Percentiles rank a stretch among this genome's conserved stretches.
Conservation (phyloP, 352 stramenopile species). For the Pythium rishiriense region DNA sequence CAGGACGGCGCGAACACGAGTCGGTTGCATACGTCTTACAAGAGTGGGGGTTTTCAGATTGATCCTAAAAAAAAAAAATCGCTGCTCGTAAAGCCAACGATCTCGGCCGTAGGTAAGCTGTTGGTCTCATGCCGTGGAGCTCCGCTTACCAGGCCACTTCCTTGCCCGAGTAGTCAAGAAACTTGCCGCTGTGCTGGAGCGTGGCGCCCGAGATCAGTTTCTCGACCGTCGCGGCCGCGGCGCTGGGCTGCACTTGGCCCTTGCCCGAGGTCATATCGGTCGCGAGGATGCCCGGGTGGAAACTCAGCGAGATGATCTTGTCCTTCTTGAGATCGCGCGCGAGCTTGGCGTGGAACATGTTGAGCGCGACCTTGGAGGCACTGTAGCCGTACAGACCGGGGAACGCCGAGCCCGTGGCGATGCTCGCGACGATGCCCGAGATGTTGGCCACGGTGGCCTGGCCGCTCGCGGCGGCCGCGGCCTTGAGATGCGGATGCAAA, state of each 20-base stretch:
- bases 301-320: conserved; percentile 16
- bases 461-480: conserved; percentile 7
- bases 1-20: too few species aligned
- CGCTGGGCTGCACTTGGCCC: conserved; percentile 17
- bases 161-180: conserved; percentile 19
- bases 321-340: conserved; percentile 28
- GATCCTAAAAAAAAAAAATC: background rate
- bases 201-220: conserved; percentile 15
- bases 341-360: conserved; percentile 36
- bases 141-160: conserved; percentile 29
- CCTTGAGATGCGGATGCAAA: conserved; percentile 30
- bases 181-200: conserved; percentile 19
- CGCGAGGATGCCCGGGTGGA: conserved; percentile 29
- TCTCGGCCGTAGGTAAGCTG: too few species aligned
- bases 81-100: too few species aligned
- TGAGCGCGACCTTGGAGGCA: conserved; percentile 50
- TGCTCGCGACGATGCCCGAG: conserved; percentile 22
- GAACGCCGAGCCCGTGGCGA: conserved; percentile 21
- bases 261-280: conserved; percentile 32
- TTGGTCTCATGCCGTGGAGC: too few species aligned
- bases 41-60: background rate
- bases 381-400: conserved; percentile 39
- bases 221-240: conserved; percentile 10
- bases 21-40: too few species aligned
- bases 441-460: conserved; percentile 33